These are phyloP conservation scores for Trichosanthes cucumerina DNA, from an alignment of 306 rosid species.

Conservation along the genomic window DNA sequence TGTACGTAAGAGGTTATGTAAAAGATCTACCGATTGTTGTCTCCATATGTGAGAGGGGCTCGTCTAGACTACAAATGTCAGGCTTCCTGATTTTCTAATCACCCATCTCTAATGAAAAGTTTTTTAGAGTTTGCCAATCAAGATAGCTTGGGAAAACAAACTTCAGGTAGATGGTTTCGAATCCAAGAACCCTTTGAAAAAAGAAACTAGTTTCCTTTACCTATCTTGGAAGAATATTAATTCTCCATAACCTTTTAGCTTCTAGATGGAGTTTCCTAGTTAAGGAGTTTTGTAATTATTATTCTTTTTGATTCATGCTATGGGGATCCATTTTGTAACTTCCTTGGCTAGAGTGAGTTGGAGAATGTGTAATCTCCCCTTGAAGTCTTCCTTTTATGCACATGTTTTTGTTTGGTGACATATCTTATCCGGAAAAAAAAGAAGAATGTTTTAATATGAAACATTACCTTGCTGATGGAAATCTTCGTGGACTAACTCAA, in stretches of 20 bases:
- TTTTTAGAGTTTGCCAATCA: not conserved
- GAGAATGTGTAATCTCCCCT: not conserved
- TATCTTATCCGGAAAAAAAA: not conserved
- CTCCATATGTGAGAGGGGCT: not conserved
- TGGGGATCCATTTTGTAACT: not conserved
- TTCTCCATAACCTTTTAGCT: not conserved
- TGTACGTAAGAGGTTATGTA: not conserved
- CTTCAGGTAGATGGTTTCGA: not conserved
- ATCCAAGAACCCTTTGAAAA: not conserved
- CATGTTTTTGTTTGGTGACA: not conserved
- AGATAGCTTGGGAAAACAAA: not conserved
- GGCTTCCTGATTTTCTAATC: not conserved
- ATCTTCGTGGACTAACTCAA: not conserved
- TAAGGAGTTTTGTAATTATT: not conserved
- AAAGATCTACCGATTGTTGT: not conserved
- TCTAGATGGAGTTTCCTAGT: not conserved
- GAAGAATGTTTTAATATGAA: not conserved
- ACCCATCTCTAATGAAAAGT: not conserved
- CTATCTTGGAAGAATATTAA: not conserved
- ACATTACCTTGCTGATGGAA: not conserved
- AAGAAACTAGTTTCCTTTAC: not conserved
- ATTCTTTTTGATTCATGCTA: not conserved
- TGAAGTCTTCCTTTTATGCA: not conserved
- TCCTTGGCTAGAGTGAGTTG: not conserved
- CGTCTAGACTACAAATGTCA: not conserved